phyloP scores from a whole-genome alignment of 495 filamentous ascomycete species.

The Bathelium albidoporum region DNA sequence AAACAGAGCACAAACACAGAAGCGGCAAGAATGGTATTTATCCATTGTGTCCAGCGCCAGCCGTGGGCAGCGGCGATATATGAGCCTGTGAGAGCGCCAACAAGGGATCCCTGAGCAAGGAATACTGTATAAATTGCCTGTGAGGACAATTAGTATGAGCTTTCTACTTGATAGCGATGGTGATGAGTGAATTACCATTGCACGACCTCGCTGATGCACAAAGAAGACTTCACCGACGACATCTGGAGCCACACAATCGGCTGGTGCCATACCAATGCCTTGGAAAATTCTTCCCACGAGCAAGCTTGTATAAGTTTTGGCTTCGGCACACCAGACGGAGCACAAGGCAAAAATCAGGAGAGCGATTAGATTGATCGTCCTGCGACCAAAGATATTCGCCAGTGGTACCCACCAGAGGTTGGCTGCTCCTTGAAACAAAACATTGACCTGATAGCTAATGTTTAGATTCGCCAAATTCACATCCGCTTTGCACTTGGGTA shows the following conservation, averaged over 20 bases:
- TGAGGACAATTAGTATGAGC: slow-evolving; percentile 11
- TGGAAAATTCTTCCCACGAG: slow-evolving; percentile 21
- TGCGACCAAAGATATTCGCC: slow-evolving; percentile 22
- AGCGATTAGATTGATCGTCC: slow-evolving; percentile 19
- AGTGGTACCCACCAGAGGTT: slow-evolving; percentile 27
- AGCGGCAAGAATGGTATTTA: slow-evolving; percentile 24
- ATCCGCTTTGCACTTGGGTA: neutral
- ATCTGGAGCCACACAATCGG: slow-evolving; percentile 24
- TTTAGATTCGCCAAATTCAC: neutral
- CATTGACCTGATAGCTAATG: slow-evolving; percentile 14
- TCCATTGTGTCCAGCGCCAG: slow-evolving; percentile 23
- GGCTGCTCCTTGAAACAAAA: slow-evolving; percentile 21
- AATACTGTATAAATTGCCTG: slow-evolving; percentile 26
- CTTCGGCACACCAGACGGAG: slow-evolving; percentile 24
- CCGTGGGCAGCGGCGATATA: slow-evolving; percentile 22
- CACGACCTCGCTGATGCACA: slow-evolving; percentile 24
- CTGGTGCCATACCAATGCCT: slow-evolving; percentile 20
- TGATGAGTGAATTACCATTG: slow-evolving; percentile 14
- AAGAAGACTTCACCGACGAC: slow-evolving; percentile 27
- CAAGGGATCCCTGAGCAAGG: slow-evolving; percentile 17
- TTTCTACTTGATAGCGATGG: neutral
- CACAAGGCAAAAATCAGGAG: slow-evolving; percentile 16
- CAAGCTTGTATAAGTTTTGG: slow-evolving; percentile 20
- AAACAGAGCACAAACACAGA: slow-evolving; percentile 15
- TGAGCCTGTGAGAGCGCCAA: slow-evolving; percentile 17